Evolutionary conservation across 768 basidiomycete genomes (phyloP).

Genomic region (Glaciozyma martinii): DNA sequence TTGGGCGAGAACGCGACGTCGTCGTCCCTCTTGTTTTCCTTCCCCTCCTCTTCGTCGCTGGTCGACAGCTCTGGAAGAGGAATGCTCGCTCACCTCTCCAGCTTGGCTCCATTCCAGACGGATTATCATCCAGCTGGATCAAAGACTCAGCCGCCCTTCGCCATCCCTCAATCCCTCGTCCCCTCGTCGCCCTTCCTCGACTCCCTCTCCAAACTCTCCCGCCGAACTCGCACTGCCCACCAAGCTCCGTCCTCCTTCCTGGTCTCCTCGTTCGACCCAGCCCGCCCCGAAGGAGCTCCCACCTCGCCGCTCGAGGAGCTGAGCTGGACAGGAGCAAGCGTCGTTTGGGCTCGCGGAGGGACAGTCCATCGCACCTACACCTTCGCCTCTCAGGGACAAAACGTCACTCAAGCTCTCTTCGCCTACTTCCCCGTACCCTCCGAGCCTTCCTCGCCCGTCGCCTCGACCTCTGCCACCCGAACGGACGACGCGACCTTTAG

Average conservation of each 20-base stretch:
- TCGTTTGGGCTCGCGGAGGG: conserved; percentile 5
- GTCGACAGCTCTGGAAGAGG: too few species aligned
- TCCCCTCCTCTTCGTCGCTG: too few species aligned
- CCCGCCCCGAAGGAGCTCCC: not conserved
- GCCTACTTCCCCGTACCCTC: too few species aligned
- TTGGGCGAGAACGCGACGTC: too few species aligned
- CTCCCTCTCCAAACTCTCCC: not conserved
- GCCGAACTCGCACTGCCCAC: not conserved
- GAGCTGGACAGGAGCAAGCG: not conserved
- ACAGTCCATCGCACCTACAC: too few species aligned
- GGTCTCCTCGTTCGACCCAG: not conserved
- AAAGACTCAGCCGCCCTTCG: not conserved
- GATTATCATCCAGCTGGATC: not conserved
- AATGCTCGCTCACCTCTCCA: too few species aligned
- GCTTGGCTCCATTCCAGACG: too few species aligned
- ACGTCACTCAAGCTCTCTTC: too few species aligned
- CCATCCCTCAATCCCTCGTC: not conserved
- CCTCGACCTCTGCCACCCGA: not conserved
- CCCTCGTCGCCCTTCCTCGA: not conserved
- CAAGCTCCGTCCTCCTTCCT: not conserved
- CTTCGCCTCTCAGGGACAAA: too few species aligned
- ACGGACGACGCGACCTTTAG: conserved; percentile 4
- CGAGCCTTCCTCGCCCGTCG: not conserved
- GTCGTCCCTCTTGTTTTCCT: too few species aligned
- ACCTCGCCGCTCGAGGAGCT: not conserved